Base-by-base conservation (phyloP, 805 yeast species). In the Grigorovia yakushimaensis region DNA sequence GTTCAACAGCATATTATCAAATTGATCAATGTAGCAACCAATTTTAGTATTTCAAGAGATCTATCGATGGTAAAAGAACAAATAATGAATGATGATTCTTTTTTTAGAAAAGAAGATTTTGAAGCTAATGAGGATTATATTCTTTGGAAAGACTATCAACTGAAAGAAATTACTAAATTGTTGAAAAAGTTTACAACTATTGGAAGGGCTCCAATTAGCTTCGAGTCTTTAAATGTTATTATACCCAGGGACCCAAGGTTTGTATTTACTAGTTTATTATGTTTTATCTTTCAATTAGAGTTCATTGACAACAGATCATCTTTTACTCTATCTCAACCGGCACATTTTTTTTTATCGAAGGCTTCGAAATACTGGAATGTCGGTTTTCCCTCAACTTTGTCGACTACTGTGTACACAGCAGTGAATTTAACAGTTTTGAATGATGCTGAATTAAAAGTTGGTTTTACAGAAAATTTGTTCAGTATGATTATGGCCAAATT, bases 301-400 rank as follows among this genome's bases (percentile, higher is more conserved):
- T 49, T 50, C 20, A 23, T 39, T 2, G 30, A 41, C n/a, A 47
- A 47, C 24, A 24, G 33, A n/a, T 47, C 41, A 10, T 42, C 50
- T 5, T 42, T 56, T n/a, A 49, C 43, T 11, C 52, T 74, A n/a
- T 65, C 79, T 1, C 76, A 74, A 49, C 59, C 69, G 17, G 67
- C 77, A 0, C 59, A 64, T 7, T 70, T 68, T 41, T 59, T 82
- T 11, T 54, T 82, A 3, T 61, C 58, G 1, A 60, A 69, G 15
- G 74, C 77, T 46, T 66, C 77, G 6, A 70, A 67, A 39, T 68
- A 76, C 46, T 84, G 93, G 93, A 66, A 84, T 48, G 60, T 82
- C 4, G 74, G 59, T 39, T 54, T 73, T 49, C 61, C 60, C 6
- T 66, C 78, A 0, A 69, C 85, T 0, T 64, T 75, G 43, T 74